A percentile compares a stretch with the other conserved stretches of the same genome.
Conservation (phyloP, 2,329 filamentous ascomycete species). For the Colletotrichum karsti region DNA sequence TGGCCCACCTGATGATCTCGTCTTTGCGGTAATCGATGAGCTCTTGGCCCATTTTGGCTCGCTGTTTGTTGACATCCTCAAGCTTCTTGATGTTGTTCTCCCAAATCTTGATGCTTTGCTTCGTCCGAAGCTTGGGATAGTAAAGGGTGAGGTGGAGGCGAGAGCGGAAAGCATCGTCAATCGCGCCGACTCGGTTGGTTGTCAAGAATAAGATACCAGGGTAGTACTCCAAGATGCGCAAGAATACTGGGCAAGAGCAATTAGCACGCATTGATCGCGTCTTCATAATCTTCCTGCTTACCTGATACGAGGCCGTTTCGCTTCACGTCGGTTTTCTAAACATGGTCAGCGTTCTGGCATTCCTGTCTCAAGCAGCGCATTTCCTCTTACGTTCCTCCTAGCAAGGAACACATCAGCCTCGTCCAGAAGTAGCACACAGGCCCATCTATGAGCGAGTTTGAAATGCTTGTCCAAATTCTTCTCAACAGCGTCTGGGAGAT, state of each 20-base stretch:
- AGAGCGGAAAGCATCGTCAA: conserved; percentile 56
- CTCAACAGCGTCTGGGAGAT: conserved; percentile 32
- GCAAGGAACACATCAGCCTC: too few relatives aligned
- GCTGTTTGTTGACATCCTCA: not conserved
- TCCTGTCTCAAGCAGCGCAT: too few relatives aligned
- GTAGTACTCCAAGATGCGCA: conserved; percentile 59
- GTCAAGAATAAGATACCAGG: conserved; percentile 58
- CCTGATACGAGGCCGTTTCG: conserved; percentile 5
- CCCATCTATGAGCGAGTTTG: conserved; percentile 34
- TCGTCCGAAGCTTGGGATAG: conserved; percentile 36
- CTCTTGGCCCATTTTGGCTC: not conserved
- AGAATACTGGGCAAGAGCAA: conserved; percentile 40
- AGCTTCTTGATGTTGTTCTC: conserved; percentile 1
- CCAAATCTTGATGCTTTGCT: conserved; percentile 29
- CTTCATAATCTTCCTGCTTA: too few relatives aligned
- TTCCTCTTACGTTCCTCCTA: too few relatives aligned
- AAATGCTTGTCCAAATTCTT: conserved; percentile 24
- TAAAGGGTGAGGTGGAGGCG: conserved; percentile 45
- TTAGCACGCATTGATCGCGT: too few relatives aligned
- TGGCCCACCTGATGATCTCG: conserved; percentile 1
- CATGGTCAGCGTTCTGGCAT: too few relatives aligned
- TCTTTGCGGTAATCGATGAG: not conserved
- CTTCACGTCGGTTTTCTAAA: not conserved
- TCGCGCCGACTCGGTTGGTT: conserved; percentile 56
- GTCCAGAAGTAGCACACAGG: conserved; percentile 37